These are phyloP conservation scores for Aspergillus proliferans DNA, from an alignment of 2,329 filamentous ascomycete species.

Conservation along the genomic window DNA sequence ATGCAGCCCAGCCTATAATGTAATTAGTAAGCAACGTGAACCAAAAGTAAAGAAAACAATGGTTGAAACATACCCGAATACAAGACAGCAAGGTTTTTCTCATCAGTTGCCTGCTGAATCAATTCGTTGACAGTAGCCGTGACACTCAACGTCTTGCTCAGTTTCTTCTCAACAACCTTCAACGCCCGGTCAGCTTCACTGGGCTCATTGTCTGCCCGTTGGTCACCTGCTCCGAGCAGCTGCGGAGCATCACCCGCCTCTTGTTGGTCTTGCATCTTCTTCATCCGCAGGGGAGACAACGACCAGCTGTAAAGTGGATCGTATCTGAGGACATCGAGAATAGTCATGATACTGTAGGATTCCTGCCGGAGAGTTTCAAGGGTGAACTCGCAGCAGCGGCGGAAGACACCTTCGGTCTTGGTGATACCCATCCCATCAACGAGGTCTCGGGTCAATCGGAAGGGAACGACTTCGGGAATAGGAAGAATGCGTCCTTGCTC, in stretches of 20 bases:
- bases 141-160: slow-evolving; percentile 88
- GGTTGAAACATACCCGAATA: slow-evolving; percentile 61
- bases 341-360: slow-evolving; percentile 95
- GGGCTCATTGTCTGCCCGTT: slow-evolving; percentile 48
- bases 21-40: slow-evolving; percentile 7
- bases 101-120: slow-evolving; percentile 92
- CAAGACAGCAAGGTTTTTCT: slow-evolving; percentile 82
- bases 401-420: slow-evolving; percentile 90
- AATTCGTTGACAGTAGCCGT: slow-evolving; percentile 93
- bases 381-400: slow-evolving; percentile 97
- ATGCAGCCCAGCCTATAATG: slow-evolving; percentile 46
- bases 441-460: slow-evolving; percentile 87
- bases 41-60: background rate
- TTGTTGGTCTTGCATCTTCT: slow-evolving; percentile 58
- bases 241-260: slow-evolving; percentile 36
- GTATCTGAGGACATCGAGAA: slow-evolving; percentile 94
- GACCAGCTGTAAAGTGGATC: slow-evolving; percentile 97
- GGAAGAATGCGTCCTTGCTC: slow-evolving; percentile 93
- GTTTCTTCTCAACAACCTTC: slow-evolving; percentile 89
- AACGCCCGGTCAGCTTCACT: slow-evolving; percentile 87
- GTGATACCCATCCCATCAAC: slow-evolving; percentile 97
- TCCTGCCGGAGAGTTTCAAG: slow-evolving; percentile 92
- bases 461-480: slow-evolving; percentile 91
- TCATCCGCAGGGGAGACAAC: slow-evolving; percentile 63
- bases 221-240: slow-evolving; percentile 23